These are phyloP conservation scores for Yarrowia galli DNA, from an alignment of 1,139 yeast genomes.

Conservation along the genomic window DNA sequence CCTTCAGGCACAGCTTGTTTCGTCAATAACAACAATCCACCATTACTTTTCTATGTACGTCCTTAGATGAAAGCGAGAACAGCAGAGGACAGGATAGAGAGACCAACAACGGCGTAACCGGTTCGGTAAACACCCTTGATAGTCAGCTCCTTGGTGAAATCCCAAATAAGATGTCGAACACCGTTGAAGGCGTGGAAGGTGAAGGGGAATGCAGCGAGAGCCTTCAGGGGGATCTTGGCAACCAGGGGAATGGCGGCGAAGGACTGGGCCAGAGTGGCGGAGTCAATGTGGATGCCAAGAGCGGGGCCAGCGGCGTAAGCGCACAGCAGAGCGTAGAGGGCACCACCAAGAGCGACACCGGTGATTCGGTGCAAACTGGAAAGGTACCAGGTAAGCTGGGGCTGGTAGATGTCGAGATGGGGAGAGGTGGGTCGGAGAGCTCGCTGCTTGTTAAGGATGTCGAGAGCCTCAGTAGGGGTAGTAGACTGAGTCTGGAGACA, in stretches of 20 bases:
- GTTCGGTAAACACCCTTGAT: conserved; percentile 90
- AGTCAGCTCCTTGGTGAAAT: conserved; percentile 77
- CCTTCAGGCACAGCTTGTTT: neutral
- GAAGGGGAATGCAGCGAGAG: conserved; percentile 78
- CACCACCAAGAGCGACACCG: conserved; percentile 82
- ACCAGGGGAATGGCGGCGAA: conserved; percentile 63
- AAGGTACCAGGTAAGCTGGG: conserved; percentile 83
- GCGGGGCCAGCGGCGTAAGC: conserved; percentile 75
- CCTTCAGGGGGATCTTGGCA: conserved; percentile 70
- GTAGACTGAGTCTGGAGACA: conserved; percentile 64
- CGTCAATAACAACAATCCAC: conserved; percentile 26
- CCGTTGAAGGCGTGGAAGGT: conserved; percentile 88
- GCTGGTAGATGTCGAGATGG: conserved; percentile 85
- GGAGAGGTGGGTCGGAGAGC: conserved; percentile 90
- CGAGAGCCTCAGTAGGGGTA: conserved; percentile 68
- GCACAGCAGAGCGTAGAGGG: conserved; percentile 74
- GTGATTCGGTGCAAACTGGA: conserved; percentile 87
- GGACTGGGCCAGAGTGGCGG: conserved; percentile 62
- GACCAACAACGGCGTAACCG: conserved; percentile 82
- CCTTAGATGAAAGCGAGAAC: conserved; percentile 50
- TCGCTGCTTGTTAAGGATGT: conserved; percentile 80
- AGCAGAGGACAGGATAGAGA: conserved; percentile 70
- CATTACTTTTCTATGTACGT: conserved; percentile 35
- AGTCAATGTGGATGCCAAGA: conserved; percentile 65
- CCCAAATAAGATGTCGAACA: conserved; percentile 93